A percentile compares a stretch with the other conserved stretches of the same genome.
These are phyloP conservation scores for Rhytidhysteron rufulum DNA, from an alignment of 2,329 filamentous ascomycete species.

Conservation along the genomic window DNA sequence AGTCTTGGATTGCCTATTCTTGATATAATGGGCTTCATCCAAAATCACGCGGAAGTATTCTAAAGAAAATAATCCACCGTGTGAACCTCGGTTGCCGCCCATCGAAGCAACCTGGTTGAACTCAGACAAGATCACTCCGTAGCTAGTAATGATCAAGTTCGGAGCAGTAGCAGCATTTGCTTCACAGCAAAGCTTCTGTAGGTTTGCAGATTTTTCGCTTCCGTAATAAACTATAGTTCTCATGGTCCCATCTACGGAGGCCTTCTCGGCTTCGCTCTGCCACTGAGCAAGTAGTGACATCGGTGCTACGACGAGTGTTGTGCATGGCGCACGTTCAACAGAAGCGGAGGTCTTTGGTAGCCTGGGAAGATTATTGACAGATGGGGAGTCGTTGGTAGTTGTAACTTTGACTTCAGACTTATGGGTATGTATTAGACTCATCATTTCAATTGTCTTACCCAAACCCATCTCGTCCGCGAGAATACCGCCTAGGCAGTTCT, in stretches of 20 bases:
- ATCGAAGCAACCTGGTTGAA: slow-evolving; percentile 70
- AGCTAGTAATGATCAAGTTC: slow-evolving; percentile 91
- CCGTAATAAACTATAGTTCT: slow-evolving; percentile 91
- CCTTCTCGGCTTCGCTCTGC: slow-evolving; percentile 92
- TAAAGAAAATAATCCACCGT: slow-evolving; percentile 76
- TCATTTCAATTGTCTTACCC: slow-evolving; percentile 98
- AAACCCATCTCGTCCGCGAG: slow-evolving; percentile 97
- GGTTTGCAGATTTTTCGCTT: slow-evolving; percentile 72
- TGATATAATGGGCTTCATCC: slow-evolving; percentile 93
- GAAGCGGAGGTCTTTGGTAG: slow-evolving; percentile 55
- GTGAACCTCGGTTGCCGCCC: slow-evolving; percentile 61
- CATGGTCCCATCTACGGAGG: slow-evolving; percentile 77
- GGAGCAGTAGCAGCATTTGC: slow-evolving; percentile 73
- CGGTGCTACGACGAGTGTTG: slow-evolving; percentile 91
- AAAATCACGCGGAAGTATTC: slow-evolving; percentile 94
- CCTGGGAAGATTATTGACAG: slow-evolving; percentile 60
- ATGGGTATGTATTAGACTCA: slow-evolving; percentile 86
- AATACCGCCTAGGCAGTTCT: slow-evolving; percentile 89
- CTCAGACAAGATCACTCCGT: slow-evolving; percentile 87
- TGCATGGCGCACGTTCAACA: slow-evolving; percentile 72
- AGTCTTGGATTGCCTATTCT: slow-evolving; percentile 81
- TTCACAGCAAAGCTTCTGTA: slow-evolving; percentile 73
- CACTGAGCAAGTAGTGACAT: slow-evolving; percentile 97
- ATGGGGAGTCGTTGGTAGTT: slow-evolving; percentile 24
- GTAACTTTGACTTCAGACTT: slow-evolving; percentile 51